phyloP scores from a whole-genome alignment of 2,329 filamentous ascomycete species.

The Metarhizium humberi region DNA sequence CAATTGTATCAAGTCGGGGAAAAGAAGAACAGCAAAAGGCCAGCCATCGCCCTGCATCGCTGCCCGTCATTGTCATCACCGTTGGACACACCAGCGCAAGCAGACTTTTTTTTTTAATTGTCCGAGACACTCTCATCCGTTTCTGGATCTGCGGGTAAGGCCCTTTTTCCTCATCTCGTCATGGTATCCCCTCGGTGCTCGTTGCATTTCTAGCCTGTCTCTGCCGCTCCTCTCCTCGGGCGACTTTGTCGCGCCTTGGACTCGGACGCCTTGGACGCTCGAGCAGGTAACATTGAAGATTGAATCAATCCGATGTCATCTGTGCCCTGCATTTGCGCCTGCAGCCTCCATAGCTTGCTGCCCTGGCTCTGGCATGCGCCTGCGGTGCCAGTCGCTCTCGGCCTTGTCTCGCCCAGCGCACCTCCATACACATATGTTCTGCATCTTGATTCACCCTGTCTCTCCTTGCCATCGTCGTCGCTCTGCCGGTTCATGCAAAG shows the following conservation, averaged over 20 bases:
- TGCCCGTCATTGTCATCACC: not conserved
- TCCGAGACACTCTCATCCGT: not conserved
- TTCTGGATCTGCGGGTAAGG: not conserved
- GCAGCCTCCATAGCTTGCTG: not conserved
- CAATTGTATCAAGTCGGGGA: too few species aligned
- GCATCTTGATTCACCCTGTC: not conserved
- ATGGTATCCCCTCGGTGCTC: not conserved
- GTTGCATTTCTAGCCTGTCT: too few species aligned
- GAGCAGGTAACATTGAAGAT: not conserved
- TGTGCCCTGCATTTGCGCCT: not conserved
- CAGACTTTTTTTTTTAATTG: too few species aligned
- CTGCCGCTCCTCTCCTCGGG: too few species aligned
- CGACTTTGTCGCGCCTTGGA: not conserved
- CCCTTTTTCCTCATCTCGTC: not conserved
- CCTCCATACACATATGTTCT: not conserved
- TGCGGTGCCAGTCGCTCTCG: not conserved
- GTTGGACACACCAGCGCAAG: not conserved
- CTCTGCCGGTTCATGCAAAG: constrained; percentile 1
- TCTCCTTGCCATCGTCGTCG: not conserved
- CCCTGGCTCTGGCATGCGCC: not conserved
- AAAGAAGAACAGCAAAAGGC: too few species aligned
- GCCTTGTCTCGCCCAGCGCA: not conserved
- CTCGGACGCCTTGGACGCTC: not conserved
- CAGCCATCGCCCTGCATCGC: too few species aligned
- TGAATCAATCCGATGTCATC: not conserved